Conservation (phyloP, 1,284 basidiomycete species). For the Malassezia yamatoensis region DNA sequence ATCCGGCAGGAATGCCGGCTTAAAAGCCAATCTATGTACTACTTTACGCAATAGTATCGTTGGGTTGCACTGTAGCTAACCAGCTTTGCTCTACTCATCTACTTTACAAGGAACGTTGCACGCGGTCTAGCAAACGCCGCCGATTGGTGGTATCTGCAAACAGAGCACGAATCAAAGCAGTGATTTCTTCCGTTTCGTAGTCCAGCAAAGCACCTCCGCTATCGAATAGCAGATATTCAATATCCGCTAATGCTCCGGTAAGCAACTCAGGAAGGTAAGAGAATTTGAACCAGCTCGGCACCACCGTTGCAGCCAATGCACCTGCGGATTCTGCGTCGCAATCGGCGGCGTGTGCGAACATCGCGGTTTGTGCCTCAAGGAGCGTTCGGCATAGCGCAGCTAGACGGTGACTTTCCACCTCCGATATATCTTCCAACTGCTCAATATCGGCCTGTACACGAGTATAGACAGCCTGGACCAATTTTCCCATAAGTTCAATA, state of each 20-base stretch:
- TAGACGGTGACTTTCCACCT: conserved; percentile 72
- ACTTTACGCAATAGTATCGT: neutral
- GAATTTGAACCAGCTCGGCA: conserved; percentile 45
- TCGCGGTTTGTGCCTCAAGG: conserved; percentile 53
- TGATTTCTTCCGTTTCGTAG: conserved; percentile 73
- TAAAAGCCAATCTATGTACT: conserved; percentile 2
- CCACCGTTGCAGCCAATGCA: conserved; percentile 64
- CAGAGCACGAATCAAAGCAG: conserved; percentile 68
- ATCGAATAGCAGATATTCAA: conserved; percentile 75
- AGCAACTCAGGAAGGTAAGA: conserved; percentile 42
- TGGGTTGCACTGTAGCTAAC: neutral
- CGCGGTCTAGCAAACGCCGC: conserved; percentile 27
- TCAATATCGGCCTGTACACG: conserved; percentile 66
- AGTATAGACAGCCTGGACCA: conserved; percentile 64
- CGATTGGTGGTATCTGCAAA: conserved; percentile 57
- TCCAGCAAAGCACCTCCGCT: conserved; percentile 74
- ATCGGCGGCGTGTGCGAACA: neutral
- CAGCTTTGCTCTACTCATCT: neutral
- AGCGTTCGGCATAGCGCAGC: conserved; percentile 71
- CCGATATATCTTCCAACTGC: conserved; percentile 76
- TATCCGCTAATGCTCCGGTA: conserved; percentile 55
- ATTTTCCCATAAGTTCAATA: conserved; percentile 55
- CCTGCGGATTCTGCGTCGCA: neutral
- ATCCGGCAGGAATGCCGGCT: conserved; percentile 18
- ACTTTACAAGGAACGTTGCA: conserved; percentile 18